These are phyloP conservation scores for Capniomyces stellatus DNA, from an alignment of 371 early-diverging fungal genomes.

Conservation along the genomic window DNA sequence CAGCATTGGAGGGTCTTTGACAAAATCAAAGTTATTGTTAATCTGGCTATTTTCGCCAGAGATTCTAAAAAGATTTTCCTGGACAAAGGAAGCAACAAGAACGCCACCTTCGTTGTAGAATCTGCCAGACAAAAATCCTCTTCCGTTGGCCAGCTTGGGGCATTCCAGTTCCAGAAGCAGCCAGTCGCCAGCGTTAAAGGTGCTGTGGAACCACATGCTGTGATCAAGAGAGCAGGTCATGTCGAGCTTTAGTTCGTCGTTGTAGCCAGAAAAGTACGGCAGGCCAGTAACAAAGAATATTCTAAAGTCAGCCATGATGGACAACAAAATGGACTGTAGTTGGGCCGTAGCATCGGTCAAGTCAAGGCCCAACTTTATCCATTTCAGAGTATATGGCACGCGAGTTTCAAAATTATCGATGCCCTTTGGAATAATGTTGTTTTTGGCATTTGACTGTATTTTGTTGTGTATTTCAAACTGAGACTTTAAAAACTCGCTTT, in stretches of 20 bases:
- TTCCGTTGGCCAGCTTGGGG: constrained; percentile 44
- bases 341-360: not conserved
- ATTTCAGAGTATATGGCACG: not conserved
- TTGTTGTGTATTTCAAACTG: no score
- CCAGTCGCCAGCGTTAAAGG: constrained; percentile 79
- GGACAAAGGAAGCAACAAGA: constrained; percentile 51
- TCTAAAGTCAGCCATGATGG: not conserved
- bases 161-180: constrained; percentile 64
- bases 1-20: no score
- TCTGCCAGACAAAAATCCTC: constrained; percentile 63
- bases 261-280: not conserved
- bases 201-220: constrained; percentile 81
- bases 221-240: constrained; percentile 61
- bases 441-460: no score
- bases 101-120: constrained; percentile 61
- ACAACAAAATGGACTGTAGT: not conserved
- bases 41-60: no score
- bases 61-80: constrained; percentile 43
- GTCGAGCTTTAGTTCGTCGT: not conserved
- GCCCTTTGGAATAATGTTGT: no score
- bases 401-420: no score
- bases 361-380: not conserved
- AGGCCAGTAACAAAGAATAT: not conserved
- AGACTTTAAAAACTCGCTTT: no score
- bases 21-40: no score